Evolutionary conservation across 2,329 filamentous ascomycete genomes (phyloP), one percentile per base, ranked within the genome.

Genomic region (Lecanicillium sp.): DNA sequence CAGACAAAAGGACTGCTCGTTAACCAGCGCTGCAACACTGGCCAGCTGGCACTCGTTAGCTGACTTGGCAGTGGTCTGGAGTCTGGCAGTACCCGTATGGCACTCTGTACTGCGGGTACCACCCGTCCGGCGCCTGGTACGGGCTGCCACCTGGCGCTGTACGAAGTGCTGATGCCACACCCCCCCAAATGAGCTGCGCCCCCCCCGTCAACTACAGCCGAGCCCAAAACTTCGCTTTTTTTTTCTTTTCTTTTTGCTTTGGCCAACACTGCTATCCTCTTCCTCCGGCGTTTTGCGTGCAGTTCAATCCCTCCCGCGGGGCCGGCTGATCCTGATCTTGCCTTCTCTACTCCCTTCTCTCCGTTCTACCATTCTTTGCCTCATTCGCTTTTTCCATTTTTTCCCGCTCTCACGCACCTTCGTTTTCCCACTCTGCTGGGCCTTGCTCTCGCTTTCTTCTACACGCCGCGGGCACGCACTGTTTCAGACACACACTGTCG

Each of bases 401-500:
- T n/a, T 36, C 20, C 15, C 15, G 17, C 33, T 33, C 36, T 47
- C 26, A 12, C 27, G 44, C 29, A 41, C 9, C 44, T 47, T 35
- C 14, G 32, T 5, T 35, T 40, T 44, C 33, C 44, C 40, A 20
- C 33, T 39, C 15, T 39, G 47, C 47, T 32, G 33, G 17, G 32
- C 32, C 23, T 20, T 26, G 35, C 32, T 43, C 47, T 26, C 47
- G 33, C 19, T 26, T 43, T 23, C 39, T 38, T 30, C 27, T 20
- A 43, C 47, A 43, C 32, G 40, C 40, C 46, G 14, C n/a, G 15
- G 4, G 36, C 10, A 39, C 44, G 26, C 17, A 26, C 24, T 40
- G 37, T 47, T 47, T 47, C 29, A 47, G 44, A 47, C 44, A 40
- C n/a, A 11, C 23, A n/a, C n/a, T n/a, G 20, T 47, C 37, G 15